A percentile compares a stretch with the other conserved stretches of the same genome.
These are phyloP conservation scores for Stachybotrys elegans DNA, from an alignment of 2,329 filamentous ascomycete genomes.

Conservation along the genomic window DNA sequence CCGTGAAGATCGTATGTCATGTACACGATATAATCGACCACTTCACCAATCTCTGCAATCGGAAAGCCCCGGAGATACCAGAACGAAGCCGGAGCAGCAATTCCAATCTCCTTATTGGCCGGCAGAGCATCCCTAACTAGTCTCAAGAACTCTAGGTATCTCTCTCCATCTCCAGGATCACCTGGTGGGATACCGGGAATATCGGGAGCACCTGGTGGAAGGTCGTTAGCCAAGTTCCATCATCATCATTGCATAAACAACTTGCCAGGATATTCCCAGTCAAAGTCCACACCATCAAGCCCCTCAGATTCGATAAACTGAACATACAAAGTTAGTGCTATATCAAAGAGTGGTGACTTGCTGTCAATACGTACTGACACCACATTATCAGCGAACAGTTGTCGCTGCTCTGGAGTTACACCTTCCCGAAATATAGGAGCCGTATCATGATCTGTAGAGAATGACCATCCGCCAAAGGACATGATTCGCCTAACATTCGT, in stretches of 20 bases:
- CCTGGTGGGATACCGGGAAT: slow-evolving; percentile 23
- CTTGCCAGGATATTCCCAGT: slow-evolving; percentile 32
- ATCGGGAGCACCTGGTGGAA: slow-evolving; percentile 3
- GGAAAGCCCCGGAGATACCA: slow-evolving; percentile 27
- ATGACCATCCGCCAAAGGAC: slow-evolving; percentile 40
- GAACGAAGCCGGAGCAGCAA: slow-evolving; percentile 24
- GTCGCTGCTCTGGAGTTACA: slow-evolving; percentile 23
- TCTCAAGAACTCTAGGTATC: slow-evolving; percentile 26
- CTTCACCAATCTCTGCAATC: slow-evolving; percentile 13
- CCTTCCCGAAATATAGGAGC: slow-evolving; percentile 30
- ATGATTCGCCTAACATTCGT: slow-evolving; percentile 26
- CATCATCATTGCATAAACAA: not conserved
- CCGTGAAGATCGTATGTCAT: slow-evolving; percentile 33
- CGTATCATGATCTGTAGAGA: slow-evolving; percentile 29
- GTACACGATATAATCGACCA: slow-evolving; percentile 25
- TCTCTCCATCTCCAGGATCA: slow-evolving; percentile 16
- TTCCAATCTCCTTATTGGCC: slow-evolving; percentile 10
- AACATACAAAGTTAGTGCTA: not conserved
- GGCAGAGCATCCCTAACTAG: slow-evolving; percentile 9
- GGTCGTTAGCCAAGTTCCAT: not conserved
- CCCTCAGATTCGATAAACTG: slow-evolving; percentile 27
- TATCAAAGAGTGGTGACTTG: no score
- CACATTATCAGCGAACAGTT: slow-evolving; percentile 22
- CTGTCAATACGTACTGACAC: slow-evolving; percentile 8
- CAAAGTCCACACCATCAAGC: slow-evolving; percentile 29